A percentile compares a stretch with the other conserved stretches of the same genome.
These are phyloP conservation scores for Pythium sukuiense DNA, from an alignment of 352 stramenopile species.

Conservation along the genomic window DNA sequence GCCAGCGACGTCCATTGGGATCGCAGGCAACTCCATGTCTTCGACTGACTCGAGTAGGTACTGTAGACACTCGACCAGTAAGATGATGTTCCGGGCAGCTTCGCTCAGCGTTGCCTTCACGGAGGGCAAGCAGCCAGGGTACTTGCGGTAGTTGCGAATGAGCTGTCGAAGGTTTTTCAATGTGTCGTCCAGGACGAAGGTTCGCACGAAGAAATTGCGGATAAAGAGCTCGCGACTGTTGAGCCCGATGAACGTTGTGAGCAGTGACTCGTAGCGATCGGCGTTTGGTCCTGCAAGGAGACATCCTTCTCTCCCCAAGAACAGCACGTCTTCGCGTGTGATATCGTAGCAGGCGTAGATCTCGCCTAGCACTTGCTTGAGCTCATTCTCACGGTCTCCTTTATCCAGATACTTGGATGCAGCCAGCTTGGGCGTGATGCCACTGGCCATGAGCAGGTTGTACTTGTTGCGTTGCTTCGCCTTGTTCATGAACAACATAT, in stretches of 20 bases:
- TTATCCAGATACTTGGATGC: constrained; percentile 98
- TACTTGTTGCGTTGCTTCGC: constrained; percentile 95
- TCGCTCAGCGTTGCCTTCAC: constrained; percentile 91
- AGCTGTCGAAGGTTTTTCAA: constrained; percentile 86
- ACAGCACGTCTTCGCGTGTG: constrained; percentile 93
- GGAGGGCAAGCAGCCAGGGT: constrained; percentile 77
- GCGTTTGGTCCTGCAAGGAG: constrained; percentile 93
- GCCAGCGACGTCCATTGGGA: constrained; percentile 47
- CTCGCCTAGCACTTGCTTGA: constrained; percentile 95
- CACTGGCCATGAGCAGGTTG: constrained; percentile 96
- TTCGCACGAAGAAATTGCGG: constrained; percentile 96
- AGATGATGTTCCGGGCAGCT: constrained; percentile 93
- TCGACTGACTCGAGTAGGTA: constrained; percentile 96
- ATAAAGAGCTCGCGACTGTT: constrained; percentile 97
- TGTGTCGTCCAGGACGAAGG: constrained; percentile 95
- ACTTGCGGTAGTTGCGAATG: constrained; percentile 82
- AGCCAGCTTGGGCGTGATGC: constrained; percentile 95
- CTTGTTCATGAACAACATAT: constrained; percentile 96
- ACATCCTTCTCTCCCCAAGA: constrained; percentile 94
- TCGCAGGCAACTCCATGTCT: constrained; percentile 66
- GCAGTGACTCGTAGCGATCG: constrained; percentile 93
- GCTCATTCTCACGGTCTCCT: constrained; percentile 96
- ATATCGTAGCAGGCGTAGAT: constrained; percentile 97
- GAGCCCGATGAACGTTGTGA: constrained; percentile 96
- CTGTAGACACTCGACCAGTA: constrained; percentile 96